Conservation (phyloP, 148 eudicot genomes). For the Talinum fruticosum region DNA sequence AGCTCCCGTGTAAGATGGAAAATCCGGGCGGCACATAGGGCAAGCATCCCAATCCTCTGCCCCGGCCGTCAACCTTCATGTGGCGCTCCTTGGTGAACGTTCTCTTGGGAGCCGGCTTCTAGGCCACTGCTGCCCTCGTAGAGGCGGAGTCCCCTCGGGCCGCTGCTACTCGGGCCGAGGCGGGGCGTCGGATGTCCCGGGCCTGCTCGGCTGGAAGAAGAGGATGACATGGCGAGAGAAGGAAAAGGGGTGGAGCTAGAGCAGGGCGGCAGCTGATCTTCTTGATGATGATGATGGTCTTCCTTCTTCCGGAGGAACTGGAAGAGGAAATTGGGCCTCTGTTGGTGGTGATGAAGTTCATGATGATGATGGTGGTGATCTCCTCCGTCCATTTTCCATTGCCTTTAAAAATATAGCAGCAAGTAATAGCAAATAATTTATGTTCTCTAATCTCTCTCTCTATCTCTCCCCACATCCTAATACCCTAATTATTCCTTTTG, state of each 20-base stretch:
- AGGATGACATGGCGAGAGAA: conserved; percentile 44
- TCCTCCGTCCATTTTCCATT: conserved; percentile 64
- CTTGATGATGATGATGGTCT: conserved; percentile 20
- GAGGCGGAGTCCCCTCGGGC: conserved; percentile 10
- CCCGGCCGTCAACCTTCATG: conserved; percentile 98
- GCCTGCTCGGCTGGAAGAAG: neutral
- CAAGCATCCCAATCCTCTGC: conserved; percentile 91
- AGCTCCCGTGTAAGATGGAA: conserved; percentile 91
- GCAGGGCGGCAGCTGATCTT: conserved; percentile 30
- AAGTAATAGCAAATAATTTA: neutral
- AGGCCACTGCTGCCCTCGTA: conserved; percentile 12
- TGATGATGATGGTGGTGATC: conserved; percentile 45
- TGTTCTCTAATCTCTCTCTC: neutral
- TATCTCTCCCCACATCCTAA: neutral
- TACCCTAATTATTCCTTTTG: neutral
- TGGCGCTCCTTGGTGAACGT: conserved; percentile 88
- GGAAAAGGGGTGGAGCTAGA: conserved; percentile 49
- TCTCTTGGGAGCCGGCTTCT: conserved; percentile 64
- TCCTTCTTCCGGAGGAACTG: conserved; percentile 80
- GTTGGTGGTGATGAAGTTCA: conserved; percentile 32
- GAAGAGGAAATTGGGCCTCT: conserved; percentile 78
- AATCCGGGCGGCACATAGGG: conserved; percentile 90
- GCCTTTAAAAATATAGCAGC: neutral
- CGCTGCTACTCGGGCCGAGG: neutral
- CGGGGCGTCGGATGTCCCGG: conserved; percentile 12